phyloP scores from a whole-genome alignment of 805 yeast species.

The Barnettozyma pratensis region DNA sequence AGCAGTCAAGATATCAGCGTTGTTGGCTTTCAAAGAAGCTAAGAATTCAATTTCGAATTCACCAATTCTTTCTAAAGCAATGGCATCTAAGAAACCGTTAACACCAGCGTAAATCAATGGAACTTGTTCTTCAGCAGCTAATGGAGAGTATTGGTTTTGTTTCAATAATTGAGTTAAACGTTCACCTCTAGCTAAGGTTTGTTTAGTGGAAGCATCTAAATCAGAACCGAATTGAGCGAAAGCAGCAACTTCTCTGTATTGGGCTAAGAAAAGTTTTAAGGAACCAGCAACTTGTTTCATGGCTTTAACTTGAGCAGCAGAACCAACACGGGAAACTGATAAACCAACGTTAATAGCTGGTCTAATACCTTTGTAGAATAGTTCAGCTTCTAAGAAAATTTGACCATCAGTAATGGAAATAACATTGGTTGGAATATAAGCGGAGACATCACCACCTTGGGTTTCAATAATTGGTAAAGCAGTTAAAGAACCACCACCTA shows the following conservation, averaged over 20 bases:
- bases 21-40: slow-evolving; percentile 88
- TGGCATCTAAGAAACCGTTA: slow-evolving; percentile 92
- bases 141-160: slow-evolving; percentile 96
- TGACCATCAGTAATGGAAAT: slow-evolving; percentile 97
- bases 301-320: slow-evolving; percentile 99
- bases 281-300: slow-evolving; percentile 99
- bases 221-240: slow-evolving; percentile 99
- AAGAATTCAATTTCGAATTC: slow-evolving; percentile 91
- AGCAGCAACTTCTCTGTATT: slow-evolving; percentile 99
- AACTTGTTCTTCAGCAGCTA: slow-evolving; percentile 98
- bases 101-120: slow-evolving; percentile 99
- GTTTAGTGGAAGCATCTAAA: slow-evolving; percentile 99
- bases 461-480: slow-evolving; percentile 59
- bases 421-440: slow-evolving; percentile 96
- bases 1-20: slow-evolving; percentile 74
- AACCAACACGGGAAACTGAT: slow-evolving; percentile 99
- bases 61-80: slow-evolving; percentile 81
- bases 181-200: slow-evolving; percentile 99
- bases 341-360: slow-evolving; percentile 99
- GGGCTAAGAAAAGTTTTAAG: slow-evolving; percentile 99
- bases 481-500: slow-evolving; percentile 92
- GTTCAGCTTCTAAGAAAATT: slow-evolving; percentile 98
- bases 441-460: slow-evolving; percentile 99
- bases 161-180: slow-evolving; percentile 98
- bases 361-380: slow-evolving; percentile 99